Evolutionary conservation across 305 asterid species (phyloP), one percentile per base, ranked within the genome.

Genomic region (Ruellia speciosa): DNA sequence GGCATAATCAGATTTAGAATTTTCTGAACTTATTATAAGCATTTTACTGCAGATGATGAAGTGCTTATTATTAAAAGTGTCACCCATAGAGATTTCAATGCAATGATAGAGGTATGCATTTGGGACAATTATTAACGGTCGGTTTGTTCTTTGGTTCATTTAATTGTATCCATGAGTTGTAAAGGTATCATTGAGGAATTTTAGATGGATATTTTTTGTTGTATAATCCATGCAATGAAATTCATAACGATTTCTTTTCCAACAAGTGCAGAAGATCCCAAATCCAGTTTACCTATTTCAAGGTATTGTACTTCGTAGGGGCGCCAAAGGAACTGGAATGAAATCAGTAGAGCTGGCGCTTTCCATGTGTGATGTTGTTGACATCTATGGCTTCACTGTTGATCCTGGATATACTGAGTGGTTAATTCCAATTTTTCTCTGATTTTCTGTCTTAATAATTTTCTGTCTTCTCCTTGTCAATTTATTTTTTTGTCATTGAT

Each of bases 281-380:
- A 92, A 92, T 76, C 97, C 96, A 9, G 99, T 92, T 47, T 92
- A 92, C 77, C 87, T 92, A 54, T 92, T 92, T 82, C 99, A 92
- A 81, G 99, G 97, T 61, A 92, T 92, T 59, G 99, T 88, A 43
- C 85, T 88, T 43, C 99, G 96, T 47, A 73, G 97, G 70, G 99
- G 99, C 69, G 97, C 97, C 70, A 86, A 92, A 74, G 99, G 99
- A 69, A 88, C 99, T 59, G 99, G 99, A 74, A 92, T 92, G 99
- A 88, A 92, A 78, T 88, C 99, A 55, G 78, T 92, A 74, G 99
- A 92, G 68, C 83, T 92, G 33, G 97, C 97, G 16, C 97, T 92
- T 74, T 92, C 99, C 68, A 92, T 88, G 97, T 92, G 99, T 52
- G 99, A 92, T 72, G 60, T 75, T 67, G 95, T 92, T 64, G 96